These are phyloP conservation scores for Quercus bicolor DNA, from an alignment of 306 rosid species.

Conservation along the genomic window DNA sequence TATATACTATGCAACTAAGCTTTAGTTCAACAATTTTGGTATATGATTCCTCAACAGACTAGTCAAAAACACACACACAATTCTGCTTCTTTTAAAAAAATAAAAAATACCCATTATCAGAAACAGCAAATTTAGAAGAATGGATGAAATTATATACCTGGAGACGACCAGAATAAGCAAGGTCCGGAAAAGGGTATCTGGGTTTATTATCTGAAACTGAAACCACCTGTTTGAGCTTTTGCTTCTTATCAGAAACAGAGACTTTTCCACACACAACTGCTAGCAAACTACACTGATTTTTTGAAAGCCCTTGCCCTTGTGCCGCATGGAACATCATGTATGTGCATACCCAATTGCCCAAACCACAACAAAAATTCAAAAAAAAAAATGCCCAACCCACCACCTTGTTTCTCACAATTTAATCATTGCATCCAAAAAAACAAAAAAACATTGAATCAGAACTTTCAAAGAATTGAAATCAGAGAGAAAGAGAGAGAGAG, in stretches of 20 bases:
- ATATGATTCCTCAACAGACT: too few relatives aligned
- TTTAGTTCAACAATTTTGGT: too few relatives aligned
- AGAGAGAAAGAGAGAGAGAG: too few relatives aligned
- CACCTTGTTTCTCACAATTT: too few relatives aligned
- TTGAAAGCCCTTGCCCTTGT: constrained; percentile 26
- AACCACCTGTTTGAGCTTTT: constrained; percentile 29
- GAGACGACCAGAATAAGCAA: constrained; percentile 37
- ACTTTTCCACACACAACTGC: constrained; percentile 41
- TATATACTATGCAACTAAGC: too few relatives aligned
- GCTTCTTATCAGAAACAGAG: too few relatives aligned
- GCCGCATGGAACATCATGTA: constrained; percentile 43
- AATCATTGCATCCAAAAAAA: too few relatives aligned
- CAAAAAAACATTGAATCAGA: too few relatives aligned
- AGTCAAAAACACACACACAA: neutral
- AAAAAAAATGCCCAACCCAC: too few relatives aligned
- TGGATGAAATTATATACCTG: constrained; percentile 24
- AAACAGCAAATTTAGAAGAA: neutral
- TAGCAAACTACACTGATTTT: constrained; percentile 37
- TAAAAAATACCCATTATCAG: neutral
- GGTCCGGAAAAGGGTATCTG: constrained; percentile 37
- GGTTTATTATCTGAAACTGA: constrained; percentile 25
- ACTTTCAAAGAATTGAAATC: too few relatives aligned
- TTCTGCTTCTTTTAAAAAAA: neutral
- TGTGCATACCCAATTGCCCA: neutral
- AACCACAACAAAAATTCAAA: too few relatives aligned